Evolutionary conservation across 2,329 filamentous ascomycete genomes (phyloP).

Genomic region (Chalaropsis thielavioides): DNA sequence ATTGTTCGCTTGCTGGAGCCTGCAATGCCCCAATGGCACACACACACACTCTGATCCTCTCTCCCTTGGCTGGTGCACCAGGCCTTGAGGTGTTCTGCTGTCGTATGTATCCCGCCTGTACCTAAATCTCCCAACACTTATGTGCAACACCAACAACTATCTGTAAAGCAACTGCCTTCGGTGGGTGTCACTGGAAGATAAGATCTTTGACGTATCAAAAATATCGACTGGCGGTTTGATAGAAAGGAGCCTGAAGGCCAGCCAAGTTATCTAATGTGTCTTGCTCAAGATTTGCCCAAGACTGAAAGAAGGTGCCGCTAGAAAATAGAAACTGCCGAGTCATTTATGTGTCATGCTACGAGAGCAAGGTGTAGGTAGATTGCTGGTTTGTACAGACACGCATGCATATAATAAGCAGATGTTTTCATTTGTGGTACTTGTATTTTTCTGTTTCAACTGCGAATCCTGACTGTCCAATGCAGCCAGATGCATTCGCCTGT

Average conservation of each 20-base stretch:
- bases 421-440: neutral
- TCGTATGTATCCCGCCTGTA: neutral
- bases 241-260: neutral
- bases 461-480: neutral
- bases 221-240: neutral
- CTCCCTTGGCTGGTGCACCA: too few species aligned
- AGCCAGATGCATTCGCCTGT: neutral
- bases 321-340: neutral
- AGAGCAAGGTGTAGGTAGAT: neutral
- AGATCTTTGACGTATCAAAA: neutral
- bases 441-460: neutral
- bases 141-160: neutral
- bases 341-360: neutral
- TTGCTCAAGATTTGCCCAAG: neutral
- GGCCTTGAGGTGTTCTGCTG: neutral
- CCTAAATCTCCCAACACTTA: neutral
- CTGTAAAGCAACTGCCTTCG: neutral
- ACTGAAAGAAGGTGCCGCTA: neutral
- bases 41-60: too few species aligned
- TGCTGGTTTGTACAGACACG: neutral
- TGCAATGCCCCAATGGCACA: too few species aligned
- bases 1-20: too few species aligned
- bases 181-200: neutral
- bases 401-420: neutral
- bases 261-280: neutral